These are phyloP conservation scores for Pseudogymnoascus sp. DNA, from an alignment of 2,329 filamentous ascomycete genomes.

Conservation along the genomic window DNA sequence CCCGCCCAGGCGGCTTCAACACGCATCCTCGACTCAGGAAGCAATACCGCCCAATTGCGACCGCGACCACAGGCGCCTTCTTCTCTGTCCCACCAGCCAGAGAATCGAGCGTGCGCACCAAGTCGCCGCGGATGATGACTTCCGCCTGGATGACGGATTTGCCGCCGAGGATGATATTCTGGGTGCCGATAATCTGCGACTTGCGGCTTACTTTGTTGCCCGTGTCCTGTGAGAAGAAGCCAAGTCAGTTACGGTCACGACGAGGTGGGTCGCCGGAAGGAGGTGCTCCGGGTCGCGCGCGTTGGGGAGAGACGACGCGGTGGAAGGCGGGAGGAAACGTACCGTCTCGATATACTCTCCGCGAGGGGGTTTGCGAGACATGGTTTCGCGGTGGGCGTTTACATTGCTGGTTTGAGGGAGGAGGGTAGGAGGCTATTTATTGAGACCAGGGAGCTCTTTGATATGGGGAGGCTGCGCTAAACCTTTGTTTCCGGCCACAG, in stretches of 20 bases:
- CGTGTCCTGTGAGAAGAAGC: constrained; percentile 57
- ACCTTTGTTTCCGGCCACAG: background rate
- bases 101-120: constrained; percentile 49
- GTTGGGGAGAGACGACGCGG: background rate
- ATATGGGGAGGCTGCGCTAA: constrained; percentile 5
- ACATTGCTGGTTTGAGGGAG: background rate
- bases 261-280: background rate
- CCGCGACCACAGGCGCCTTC: constrained; percentile 40
- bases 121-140: constrained; percentile 86
- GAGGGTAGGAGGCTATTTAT: background rate
- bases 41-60: constrained; percentile 85
- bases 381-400: constrained; percentile 27
- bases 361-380: constrained; percentile 71
- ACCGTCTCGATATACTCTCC: constrained; percentile 97
- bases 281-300: constrained; percentile 3
- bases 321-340: constrained; percentile 27
- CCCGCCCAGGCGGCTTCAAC: constrained; percentile 71
- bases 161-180: constrained; percentile 95
- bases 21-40: constrained; percentile 73
- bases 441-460: background rate
- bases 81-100: constrained; percentile 15
- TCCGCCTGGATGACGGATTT: constrained; percentile 94
- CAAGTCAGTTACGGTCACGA: constrained; percentile 9
- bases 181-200: constrained; percentile 83
- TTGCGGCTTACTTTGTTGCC: constrained; percentile 97